Percentiles rank a stretch among this genome's conserved stretches.
phyloP scores from a whole-genome alignment of 495 filamentous ascomycete genomes.

The Tirmania nivea region DNA sequence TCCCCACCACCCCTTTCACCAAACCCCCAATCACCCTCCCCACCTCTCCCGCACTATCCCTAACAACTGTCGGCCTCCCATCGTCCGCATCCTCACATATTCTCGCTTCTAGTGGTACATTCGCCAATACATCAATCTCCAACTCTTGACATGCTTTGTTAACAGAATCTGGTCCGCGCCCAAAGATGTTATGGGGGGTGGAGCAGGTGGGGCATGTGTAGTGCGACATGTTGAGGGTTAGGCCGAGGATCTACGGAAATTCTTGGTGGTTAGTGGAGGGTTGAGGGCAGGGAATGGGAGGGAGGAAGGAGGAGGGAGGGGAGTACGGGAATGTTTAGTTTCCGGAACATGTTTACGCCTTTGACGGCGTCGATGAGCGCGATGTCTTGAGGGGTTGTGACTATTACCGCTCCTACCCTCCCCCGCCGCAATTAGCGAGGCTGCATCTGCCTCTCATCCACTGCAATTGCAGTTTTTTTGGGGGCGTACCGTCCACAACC shows the following conservation, averaged over 20 bases:
- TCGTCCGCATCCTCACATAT: slow-evolving; percentile 79
- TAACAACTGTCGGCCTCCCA: slow-evolving; percentile 77
- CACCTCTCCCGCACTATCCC: slow-evolving; percentile 42
- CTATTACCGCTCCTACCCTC: slow-evolving; percentile 48
- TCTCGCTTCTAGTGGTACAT: slow-evolving; percentile 68
- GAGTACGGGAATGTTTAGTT: slow-evolving; percentile 45
- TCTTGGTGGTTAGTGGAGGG: not conserved
- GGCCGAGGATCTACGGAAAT: slow-evolving; percentile 53
- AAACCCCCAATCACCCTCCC: too few relatives aligned
- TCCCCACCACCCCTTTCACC: too few relatives aligned
- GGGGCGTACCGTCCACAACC: slow-evolving; percentile 42
- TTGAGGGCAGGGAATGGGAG: too few relatives aligned
- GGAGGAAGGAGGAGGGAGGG: not conserved
- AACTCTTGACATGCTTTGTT: slow-evolving; percentile 37
- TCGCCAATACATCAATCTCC: slow-evolving; percentile 55
- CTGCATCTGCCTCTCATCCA: not conserved
- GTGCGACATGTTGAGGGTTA: slow-evolving; percentile 87
- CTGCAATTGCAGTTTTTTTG: not conserved
- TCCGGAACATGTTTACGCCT: slow-evolving; percentile 78
- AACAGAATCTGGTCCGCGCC: slow-evolving; percentile 31
- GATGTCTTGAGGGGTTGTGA: slow-evolving; percentile 83
- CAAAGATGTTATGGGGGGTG: slow-evolving; percentile 59
- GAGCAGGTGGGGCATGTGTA: slow-evolving; percentile 66
- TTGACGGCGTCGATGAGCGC: slow-evolving; percentile 73
- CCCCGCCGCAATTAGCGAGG: not conserved